Conservation (phyloP, 202 grass and related monocot genomes). For the Digitaria exilis region DNA sequence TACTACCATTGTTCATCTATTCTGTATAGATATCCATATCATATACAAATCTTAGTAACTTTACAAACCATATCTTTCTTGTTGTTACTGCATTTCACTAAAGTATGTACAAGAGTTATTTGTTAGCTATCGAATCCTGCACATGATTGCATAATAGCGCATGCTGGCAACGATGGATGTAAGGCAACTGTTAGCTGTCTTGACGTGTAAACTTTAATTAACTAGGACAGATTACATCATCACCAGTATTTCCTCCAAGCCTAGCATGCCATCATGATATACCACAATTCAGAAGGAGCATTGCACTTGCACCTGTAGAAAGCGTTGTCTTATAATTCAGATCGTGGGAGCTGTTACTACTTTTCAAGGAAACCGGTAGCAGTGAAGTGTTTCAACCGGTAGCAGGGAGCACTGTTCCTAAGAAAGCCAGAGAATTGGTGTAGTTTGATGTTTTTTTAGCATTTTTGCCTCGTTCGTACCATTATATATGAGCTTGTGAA, state of each 20-base stretch:
- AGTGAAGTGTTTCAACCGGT: neutral
- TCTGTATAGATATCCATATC: neutral
- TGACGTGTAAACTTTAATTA: conserved; percentile 3
- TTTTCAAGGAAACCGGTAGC: neutral
- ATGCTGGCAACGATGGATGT: conserved; percentile 17
- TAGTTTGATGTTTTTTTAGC: neutral
- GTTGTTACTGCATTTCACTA: neutral
- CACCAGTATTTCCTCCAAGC: neutral
- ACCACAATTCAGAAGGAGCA: neutral
- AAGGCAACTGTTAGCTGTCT: neutral
- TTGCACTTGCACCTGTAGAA: neutral
- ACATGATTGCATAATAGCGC: conserved; percentile 21
- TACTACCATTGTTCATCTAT: neutral
- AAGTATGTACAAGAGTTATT: conserved; percentile 7
- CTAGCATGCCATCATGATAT: neutral
- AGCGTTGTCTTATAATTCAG: conserved; percentile 1
- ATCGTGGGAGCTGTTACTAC: neutral
- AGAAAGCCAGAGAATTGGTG: neutral
- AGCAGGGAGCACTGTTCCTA: neutral
- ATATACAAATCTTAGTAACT: neutral
- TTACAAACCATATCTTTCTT: conserved; percentile 8
- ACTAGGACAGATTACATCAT: neutral
- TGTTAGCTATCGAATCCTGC: neutral
- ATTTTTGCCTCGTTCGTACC: neutral
- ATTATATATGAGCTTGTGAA: neutral